phyloP scores from a whole-genome alignment of 106 monocot species.

The Allium cepa region DNA sequence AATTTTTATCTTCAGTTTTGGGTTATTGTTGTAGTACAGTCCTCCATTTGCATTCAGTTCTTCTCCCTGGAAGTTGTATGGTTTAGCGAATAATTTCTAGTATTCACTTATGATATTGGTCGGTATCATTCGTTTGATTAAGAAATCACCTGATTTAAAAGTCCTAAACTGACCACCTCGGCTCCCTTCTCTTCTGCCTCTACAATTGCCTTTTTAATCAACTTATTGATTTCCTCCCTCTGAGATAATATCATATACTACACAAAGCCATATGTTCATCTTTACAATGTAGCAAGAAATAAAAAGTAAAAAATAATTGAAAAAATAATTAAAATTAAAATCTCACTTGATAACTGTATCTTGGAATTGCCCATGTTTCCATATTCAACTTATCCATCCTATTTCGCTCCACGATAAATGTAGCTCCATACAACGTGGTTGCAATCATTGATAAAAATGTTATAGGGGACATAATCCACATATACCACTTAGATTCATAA shows the following conservation, averaged over 20 bases:
- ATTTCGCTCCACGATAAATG: constrained; percentile 48
- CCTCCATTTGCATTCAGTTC: constrained; percentile 34
- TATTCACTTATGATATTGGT: neutral
- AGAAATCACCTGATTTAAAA: constrained; percentile 53
- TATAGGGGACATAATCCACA: constrained; percentile 24
- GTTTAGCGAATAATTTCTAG: neutral
- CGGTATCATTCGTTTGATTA: neutral
- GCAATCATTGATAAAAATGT: constrained; percentile 12
- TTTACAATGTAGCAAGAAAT: neutral
- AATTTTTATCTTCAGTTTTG: constrained; percentile 22
- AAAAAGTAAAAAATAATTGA: neutral
- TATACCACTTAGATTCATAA: constrained; percentile 24
- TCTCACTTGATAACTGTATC: constrained; percentile 54
- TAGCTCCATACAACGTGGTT: constrained; percentile 13
- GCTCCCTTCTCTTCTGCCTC: constrained; percentile 51
- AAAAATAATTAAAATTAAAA: neutral
- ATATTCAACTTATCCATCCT: constrained; percentile 31
- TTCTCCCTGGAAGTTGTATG: constrained; percentile 12
- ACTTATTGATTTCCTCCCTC: constrained; percentile 24
- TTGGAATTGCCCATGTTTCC: constrained; percentile 59
- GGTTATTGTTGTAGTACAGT: constrained; percentile 24
- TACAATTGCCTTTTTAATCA: constrained; percentile 47
- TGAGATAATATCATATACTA: constrained; percentile 34
- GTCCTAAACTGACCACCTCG: constrained; percentile 53
- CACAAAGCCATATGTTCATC: constrained; percentile 2